A percentile compares a stretch with the other conserved stretches of the same genome.
These are phyloP conservation scores for Anisogramma anomala DNA, from an alignment of 2,329 filamentous ascomycete species.

Conservation along the genomic window DNA sequence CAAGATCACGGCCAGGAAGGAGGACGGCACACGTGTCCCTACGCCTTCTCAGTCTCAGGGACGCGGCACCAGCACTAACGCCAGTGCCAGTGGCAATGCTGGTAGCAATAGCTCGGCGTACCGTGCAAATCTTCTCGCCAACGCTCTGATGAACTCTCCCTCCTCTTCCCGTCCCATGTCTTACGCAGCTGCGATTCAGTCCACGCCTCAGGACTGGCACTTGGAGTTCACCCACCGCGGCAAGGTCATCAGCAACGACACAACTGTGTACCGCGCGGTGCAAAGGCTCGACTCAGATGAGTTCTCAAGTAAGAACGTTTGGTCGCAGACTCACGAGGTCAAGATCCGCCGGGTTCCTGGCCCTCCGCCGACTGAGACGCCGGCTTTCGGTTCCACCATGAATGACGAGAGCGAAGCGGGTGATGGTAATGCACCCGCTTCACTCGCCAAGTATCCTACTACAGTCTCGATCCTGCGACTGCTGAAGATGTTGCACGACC, in stretches of 20 bases:
- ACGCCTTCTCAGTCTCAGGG: slow-evolving; percentile 44
- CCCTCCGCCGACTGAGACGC: slow-evolving; percentile 63
- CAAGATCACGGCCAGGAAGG: slow-evolving; percentile 80
- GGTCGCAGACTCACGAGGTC: slow-evolving; percentile 82
- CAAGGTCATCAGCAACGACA: slow-evolving; percentile 77
- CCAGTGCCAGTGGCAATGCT: slow-evolving; percentile 14
- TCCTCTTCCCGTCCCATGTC: slow-evolving; percentile 57
- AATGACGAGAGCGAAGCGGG: slow-evolving; percentile 41
- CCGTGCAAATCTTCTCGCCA: slow-evolving; percentile 30
- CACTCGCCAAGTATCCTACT: slow-evolving; percentile 69
- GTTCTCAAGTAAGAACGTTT: slow-evolving; percentile 62
- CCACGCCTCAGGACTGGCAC: slow-evolving; percentile 86
- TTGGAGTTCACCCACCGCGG: slow-evolving; percentile 86
- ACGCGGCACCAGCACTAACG: slow-evolving; percentile 25
- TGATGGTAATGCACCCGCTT: slow-evolving; percentile 57
- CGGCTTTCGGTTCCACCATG: slow-evolving; percentile 44
- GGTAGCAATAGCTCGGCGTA: slow-evolving; percentile 28
- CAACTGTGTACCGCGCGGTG: slow-evolving; percentile 89
- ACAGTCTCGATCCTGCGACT: slow-evolving; percentile 80
- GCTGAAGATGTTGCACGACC: slow-evolving; percentile 78
- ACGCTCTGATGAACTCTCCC: slow-evolving; percentile 32
- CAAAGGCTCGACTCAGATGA: slow-evolving; percentile 56
- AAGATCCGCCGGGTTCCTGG: slow-evolving; percentile 81
- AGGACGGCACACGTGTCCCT: slow-evolving; percentile 76
- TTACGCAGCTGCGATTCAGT: slow-evolving; percentile 73